Percentiles rank a stretch among this genome's conserved stretches.
These are phyloP conservation scores for Plantago rigida DNA, from an alignment of 305 asterid species.

Conservation along the genomic window DNA sequence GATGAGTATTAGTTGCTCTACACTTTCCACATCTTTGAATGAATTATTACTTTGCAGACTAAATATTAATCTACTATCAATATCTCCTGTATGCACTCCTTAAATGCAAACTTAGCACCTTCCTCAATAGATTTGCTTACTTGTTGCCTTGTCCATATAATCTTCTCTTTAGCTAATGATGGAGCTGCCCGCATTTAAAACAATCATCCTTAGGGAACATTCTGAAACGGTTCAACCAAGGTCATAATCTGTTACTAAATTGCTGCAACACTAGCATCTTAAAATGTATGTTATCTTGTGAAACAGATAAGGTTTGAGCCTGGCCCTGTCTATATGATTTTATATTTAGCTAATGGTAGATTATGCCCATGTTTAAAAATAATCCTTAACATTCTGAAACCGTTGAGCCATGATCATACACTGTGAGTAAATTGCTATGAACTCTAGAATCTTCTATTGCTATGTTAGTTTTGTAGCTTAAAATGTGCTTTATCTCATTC, in stretches of 20 bases:
- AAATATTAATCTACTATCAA: neutral
- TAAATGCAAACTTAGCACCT: neutral
- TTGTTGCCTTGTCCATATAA: neutral
- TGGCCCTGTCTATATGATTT: too few species aligned
- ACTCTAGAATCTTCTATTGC: constrained; percentile 7
- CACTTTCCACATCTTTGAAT: neutral
- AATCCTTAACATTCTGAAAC: constrained; percentile 1
- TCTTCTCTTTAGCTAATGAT: neutral
- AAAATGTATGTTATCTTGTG: too few species aligned
- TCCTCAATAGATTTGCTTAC: neutral
- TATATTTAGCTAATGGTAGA: neutral
- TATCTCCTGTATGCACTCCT: neutral
- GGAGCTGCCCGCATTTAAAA: too few species aligned
- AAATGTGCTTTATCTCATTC: constrained; percentile 12
- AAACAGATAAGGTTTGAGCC: too few species aligned
- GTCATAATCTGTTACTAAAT: too few species aligned
- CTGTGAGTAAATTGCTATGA: constrained; percentile 7
- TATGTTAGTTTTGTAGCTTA: constrained; percentile 5
- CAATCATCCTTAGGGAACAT: too few species aligned
- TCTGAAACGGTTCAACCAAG: too few species aligned
- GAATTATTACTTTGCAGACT: neutral
- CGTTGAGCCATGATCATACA: neutral
- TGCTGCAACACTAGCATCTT: too few species aligned
- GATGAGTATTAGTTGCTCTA: neutral
- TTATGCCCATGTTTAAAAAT: neutral